Percentiles rank a stretch among this genome's conserved stretches.
Conservation (phyloP, 2,329 filamentous ascomycete genomes). For the Ustulina deusta region DNA sequence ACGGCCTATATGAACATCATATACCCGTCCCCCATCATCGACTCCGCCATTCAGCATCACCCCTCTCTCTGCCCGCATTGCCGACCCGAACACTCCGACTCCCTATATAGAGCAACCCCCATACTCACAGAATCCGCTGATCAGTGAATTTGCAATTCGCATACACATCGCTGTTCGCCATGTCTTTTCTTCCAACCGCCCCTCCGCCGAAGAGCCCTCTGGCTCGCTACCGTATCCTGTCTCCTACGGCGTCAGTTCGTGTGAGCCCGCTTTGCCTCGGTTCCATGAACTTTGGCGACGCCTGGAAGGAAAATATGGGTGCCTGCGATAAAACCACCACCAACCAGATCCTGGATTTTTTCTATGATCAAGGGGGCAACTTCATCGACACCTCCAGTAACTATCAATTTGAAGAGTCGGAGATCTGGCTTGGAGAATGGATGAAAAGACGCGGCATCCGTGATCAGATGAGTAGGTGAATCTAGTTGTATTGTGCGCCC, state of each 20-base stretch:
- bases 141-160: not conserved
- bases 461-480: slow-evolving; percentile 68
- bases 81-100: not conserved
- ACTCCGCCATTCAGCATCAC: not conserved
- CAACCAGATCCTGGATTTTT: slow-evolving; percentile 75
- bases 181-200: slow-evolving; percentile 51
- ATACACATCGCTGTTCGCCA: slow-evolving; percentile 22
- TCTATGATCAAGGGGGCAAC: slow-evolving; percentile 73
- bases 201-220: slow-evolving; percentile 69
- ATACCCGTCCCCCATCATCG: not conserved
- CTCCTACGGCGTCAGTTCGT: slow-evolving; percentile 72
- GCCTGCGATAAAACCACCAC: slow-evolving; percentile 71
- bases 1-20: not conserved
- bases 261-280: slow-evolving; percentile 76
- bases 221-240: slow-evolving; percentile 73
- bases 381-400: slow-evolving; percentile 80
- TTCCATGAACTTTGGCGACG: slow-evolving; percentile 67
- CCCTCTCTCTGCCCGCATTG: not conserved
- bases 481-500: slow-evolving; percentile 2
- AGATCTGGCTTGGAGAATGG: slow-evolving; percentile 78
- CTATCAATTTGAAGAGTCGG: slow-evolving; percentile 73
- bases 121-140: not conserved
- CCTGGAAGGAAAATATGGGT: slow-evolving; percentile 70
- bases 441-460: slow-evolving; percentile 73
- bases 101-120: not conserved